A percentile compares a stretch with the other conserved stretches of the same genome.
phyloP scores from a whole-genome alignment of 108 stramenopile genomes.

The Skeletonema tropicum region DNA sequence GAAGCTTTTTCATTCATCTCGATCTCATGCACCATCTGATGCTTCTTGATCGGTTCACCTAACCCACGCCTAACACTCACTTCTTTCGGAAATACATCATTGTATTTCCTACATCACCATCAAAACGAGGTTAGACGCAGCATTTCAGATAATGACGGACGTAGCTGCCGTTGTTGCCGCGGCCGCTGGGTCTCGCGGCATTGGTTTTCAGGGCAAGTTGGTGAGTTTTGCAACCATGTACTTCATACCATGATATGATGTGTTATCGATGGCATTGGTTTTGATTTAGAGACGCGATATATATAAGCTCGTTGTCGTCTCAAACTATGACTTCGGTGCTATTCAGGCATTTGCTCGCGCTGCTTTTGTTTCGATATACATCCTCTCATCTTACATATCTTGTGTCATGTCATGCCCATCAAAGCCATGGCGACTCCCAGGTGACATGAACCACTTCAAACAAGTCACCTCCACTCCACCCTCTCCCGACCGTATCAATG shows the following conservation, averaged over 20 bases:
- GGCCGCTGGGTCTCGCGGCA: conserved; percentile 61
- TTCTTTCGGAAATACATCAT: conserved; percentile 5
- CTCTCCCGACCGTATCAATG: conserved; percentile 73
- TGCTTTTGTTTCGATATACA: background rate
- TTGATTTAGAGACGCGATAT: background rate
- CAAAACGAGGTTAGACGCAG: conserved; percentile 51
- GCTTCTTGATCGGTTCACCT: background rate
- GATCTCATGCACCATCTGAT: too few species aligned
- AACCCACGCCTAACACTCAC: background rate
- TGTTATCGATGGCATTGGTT: background rate
- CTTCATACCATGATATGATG: background rate
- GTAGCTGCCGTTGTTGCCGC: conserved; percentile 75
- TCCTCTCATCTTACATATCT: background rate
- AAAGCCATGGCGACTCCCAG: conserved; percentile 82
- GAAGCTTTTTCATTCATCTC: too few species aligned
- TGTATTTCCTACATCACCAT: conserved; percentile 16
- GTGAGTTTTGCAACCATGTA: conserved; percentile 39
- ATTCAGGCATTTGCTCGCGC: background rate
- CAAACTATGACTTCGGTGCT: background rate
- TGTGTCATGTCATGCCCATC: background rate
- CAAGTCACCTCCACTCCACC: conserved; percentile 64
- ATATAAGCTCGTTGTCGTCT: background rate
- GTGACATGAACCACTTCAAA: conserved; percentile 87
- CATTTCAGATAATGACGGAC: conserved; percentile 65
- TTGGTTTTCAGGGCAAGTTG: conserved; percentile 72